A percentile compares a stretch with the other conserved stretches of the same genome.
phyloP scores from a whole-genome alignment of 352 stramenopile species.

The Globisporangium emineosum region DNA sequence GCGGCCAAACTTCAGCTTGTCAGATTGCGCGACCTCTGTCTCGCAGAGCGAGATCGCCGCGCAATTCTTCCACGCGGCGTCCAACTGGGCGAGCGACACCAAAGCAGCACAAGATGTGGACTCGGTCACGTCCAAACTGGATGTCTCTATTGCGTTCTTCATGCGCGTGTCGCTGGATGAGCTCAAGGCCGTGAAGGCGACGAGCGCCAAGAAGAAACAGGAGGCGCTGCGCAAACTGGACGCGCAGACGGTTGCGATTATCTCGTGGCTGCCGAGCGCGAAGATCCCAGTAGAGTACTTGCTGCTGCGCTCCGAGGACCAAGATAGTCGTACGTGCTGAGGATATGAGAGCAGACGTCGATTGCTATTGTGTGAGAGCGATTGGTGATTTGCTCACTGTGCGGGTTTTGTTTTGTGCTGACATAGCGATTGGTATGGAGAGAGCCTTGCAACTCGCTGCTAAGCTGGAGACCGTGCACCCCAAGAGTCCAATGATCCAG shows the following conservation, averaged over 20 bases:
- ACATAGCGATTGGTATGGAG: conserved; percentile 32
- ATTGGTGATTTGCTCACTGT: neutral
- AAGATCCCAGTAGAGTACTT: conserved; percentile 67
- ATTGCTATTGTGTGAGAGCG: neutral
- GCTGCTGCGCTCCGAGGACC: conserved; percentile 70
- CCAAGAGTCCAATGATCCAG: conserved; percentile 51
- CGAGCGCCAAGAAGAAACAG: conserved; percentile 35
- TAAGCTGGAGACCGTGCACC: conserved; percentile 22
- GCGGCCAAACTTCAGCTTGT: conserved; percentile 56
- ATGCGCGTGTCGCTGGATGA: conserved; percentile 60
- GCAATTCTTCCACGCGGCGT: conserved; percentile 48
- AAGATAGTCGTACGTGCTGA: conserved; percentile 52
- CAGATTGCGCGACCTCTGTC: conserved; percentile 32
- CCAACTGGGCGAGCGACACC: neutral
- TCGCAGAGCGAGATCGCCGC: conserved; percentile 36
- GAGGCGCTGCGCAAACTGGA: conserved; percentile 45
- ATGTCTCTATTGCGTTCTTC: conserved; percentile 62
- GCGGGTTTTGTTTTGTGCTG: neutral
- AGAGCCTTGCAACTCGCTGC: conserved; percentile 29
- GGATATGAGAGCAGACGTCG: neutral
- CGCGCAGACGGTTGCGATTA: conserved; percentile 35
- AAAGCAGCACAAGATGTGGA: conserved; percentile 5
- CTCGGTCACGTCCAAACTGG: conserved; percentile 28
- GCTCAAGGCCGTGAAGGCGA: conserved; percentile 33
- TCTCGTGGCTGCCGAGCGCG: conserved; percentile 53